phyloP scores from a whole-genome alignment of 2,329 filamentous ascomycete genomes.

The Fusarium setosum region DNA sequence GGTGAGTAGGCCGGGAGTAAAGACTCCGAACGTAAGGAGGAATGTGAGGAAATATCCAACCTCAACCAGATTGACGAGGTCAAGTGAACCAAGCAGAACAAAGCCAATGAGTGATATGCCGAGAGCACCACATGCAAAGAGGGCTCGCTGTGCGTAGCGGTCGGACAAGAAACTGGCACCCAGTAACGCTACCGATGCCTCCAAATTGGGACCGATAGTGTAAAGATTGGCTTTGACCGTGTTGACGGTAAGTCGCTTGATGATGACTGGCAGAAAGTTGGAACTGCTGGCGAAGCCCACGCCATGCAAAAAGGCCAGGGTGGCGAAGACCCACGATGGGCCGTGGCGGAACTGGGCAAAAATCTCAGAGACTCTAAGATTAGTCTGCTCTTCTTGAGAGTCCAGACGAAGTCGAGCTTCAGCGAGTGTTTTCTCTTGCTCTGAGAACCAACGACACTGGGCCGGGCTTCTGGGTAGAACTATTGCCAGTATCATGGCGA shows the following conservation, averaged over 20 bases:
- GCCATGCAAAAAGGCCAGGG: neutral
- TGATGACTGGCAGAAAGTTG: neutral
- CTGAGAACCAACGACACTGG: neutral
- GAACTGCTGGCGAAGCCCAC: neutral
- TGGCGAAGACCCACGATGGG: neutral
- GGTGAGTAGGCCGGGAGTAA: conserved; percentile 21
- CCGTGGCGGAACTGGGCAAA: neutral
- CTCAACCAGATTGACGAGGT: conserved; percentile 25
- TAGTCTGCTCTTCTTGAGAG: neutral
- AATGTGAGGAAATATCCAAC: conserved; percentile 39
- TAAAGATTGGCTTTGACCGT: neutral
- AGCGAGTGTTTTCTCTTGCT: neutral
- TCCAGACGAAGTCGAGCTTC: neutral
- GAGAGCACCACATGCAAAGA: conserved; percentile 26
- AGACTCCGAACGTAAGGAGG: conserved; percentile 34
- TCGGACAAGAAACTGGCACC: conserved; percentile 9
- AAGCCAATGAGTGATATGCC: conserved; percentile 26
- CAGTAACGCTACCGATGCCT: neutral
- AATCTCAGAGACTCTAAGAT: neutral
- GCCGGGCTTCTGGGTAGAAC: neutral
- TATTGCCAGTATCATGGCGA: neutral
- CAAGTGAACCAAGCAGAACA: conserved; percentile 29
- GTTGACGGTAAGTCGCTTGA: neutral
- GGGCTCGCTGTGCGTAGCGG: conserved; percentile 23
- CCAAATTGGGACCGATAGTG: neutral